Conservation (phyloP, 257 asterid species). For the Osmanthus fragrans region DNA sequence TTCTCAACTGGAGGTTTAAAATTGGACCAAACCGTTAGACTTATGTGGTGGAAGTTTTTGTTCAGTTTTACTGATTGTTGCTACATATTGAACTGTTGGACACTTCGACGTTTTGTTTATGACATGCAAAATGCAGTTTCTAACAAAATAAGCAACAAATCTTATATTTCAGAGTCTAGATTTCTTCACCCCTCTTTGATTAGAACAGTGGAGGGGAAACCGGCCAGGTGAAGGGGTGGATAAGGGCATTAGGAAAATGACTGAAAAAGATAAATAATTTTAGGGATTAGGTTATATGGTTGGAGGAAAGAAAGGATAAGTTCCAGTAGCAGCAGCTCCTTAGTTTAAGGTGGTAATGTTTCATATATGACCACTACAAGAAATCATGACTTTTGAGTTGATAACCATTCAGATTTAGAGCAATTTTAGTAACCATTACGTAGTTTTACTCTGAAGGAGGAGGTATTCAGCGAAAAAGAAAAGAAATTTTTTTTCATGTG, state of each 20-base stretch:
- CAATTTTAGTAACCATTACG: not conserved
- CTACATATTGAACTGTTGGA: not conserved
- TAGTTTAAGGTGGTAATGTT: not conserved
- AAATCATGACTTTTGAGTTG: not conserved
- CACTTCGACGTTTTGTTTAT: not conserved
- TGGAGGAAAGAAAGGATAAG: constrained; percentile 5
- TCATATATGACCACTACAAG: not conserved
- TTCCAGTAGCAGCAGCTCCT: not conserved
- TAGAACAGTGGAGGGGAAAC: not conserved
- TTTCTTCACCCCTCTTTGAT: not conserved
- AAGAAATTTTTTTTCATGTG: not conserved
- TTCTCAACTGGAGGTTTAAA: no score
- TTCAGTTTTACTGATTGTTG: not conserved
- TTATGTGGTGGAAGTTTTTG: not conserved
- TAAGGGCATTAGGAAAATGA: not conserved
- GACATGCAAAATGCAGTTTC: not conserved
- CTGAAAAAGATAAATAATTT: not conserved
- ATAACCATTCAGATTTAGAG: not conserved
- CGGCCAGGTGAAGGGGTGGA: not conserved
- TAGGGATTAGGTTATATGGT: not conserved
- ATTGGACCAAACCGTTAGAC: no score
- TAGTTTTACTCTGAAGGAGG: not conserved
- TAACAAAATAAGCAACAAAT: not conserved
- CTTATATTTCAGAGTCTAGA: not conserved
- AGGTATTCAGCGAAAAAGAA: not conserved